phyloP scores from a whole-genome alignment of 257 asterid genomes.

The Solanum appendiculatum region DNA sequence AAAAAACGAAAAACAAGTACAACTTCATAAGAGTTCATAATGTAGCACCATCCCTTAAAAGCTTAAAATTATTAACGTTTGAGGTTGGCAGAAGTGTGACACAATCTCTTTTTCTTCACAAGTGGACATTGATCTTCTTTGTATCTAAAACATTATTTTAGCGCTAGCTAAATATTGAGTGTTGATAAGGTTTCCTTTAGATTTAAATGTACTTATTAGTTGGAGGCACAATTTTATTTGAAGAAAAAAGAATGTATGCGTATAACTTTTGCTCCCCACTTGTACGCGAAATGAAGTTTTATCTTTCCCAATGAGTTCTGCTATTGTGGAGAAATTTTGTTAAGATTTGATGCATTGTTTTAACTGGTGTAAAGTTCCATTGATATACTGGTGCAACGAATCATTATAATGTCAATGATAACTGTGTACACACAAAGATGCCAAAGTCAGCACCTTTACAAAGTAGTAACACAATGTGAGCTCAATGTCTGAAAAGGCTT shows the following conservation, averaged over 20 bases:
- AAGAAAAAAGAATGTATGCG: not conserved
- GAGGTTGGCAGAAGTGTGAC: not conserved
- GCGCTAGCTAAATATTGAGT: not conserved
- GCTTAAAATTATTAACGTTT: not conserved
- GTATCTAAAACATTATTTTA: not conserved
- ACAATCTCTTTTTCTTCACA: not conserved
- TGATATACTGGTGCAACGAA: not conserved
- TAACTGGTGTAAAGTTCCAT: not conserved
- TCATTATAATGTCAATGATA: not conserved
- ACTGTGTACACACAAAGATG: not conserved
- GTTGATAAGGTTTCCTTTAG: not conserved
- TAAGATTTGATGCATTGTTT: not conserved
- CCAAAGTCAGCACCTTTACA: not conserved
- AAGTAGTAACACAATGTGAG: not conserved
- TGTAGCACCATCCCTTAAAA: not conserved
- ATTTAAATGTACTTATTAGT: not conserved
- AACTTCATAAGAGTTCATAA: not conserved
- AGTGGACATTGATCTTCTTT: no score
- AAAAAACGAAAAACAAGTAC: no score
- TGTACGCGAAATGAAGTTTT: not conserved
- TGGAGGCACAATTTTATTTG: not conserved
- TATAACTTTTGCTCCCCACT: not conserved
- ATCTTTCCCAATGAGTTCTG: not conserved
- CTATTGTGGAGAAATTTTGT: not conserved
- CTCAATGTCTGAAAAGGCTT: not conserved